Evolutionary conservation across 2,329 filamentous ascomycete species (phyloP).

Genomic region (Biscogniauxia sp.): DNA sequence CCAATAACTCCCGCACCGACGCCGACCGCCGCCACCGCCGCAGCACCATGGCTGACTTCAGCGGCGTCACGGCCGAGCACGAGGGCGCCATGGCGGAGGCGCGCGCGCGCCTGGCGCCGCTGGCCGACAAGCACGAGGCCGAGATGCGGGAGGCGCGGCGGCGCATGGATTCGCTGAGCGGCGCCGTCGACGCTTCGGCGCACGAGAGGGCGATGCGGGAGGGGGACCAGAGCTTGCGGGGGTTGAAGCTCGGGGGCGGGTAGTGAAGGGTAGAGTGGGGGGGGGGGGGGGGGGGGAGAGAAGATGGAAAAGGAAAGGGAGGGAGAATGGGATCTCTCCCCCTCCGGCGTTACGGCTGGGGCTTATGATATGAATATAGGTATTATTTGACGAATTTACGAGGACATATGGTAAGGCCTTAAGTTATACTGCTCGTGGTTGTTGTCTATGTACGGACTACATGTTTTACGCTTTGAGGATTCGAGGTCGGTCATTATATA

Average conservation of each 20-base stretch:
- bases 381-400: no score
- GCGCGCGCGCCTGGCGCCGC: constrained; percentile 15
- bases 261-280: background rate
- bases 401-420: no score
- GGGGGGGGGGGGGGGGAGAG: background rate
- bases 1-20: background rate
- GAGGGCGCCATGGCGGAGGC: constrained; percentile 17
- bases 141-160: background rate
- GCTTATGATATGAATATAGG: no score
- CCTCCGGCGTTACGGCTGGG: no score
- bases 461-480: no score
- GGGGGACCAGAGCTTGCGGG: constrained; percentile 12
- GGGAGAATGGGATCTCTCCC: background rate
- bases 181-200: background rate
- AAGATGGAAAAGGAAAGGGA: background rate
- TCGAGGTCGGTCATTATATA: no score
- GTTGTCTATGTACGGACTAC: no score
- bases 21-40: no score
- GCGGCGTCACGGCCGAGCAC: constrained; percentile 17
- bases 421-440: no score
- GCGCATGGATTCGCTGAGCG: background rate
- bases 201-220: constrained; percentile 9
- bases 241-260: constrained; percentile 2
- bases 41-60: constrained; percentile 5
- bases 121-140: constrained; percentile 13